Conservation (phyloP, 495 filamentous ascomycete species). For the Podospora conica region DNA sequence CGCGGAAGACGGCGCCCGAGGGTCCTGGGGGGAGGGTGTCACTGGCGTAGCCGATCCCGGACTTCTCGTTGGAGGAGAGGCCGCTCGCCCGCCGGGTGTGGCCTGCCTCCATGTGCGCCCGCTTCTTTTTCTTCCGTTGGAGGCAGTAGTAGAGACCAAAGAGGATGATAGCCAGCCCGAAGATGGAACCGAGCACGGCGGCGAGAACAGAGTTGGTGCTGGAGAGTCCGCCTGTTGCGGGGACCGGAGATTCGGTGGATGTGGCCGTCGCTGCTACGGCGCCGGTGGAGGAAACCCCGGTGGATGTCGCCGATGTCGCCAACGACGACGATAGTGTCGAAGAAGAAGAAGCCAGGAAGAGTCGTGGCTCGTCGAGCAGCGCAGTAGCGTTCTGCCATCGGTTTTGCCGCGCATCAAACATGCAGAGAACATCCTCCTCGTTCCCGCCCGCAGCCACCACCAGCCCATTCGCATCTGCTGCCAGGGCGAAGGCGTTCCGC, state of each 20-base stretch:
- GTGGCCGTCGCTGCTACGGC: conserved; percentile 6
- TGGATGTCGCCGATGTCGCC: conserved; percentile 31
- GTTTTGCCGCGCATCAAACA: conserved; percentile 78
- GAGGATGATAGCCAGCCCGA: conserved; percentile 66
- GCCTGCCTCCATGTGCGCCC: conserved; percentile 41
- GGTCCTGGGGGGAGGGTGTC: conserved; percentile 49
- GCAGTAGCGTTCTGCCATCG: conserved; percentile 71
- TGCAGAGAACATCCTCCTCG: conserved; percentile 55
- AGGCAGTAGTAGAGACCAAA: conserved; percentile 62
- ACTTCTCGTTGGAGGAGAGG: conserved; percentile 45
- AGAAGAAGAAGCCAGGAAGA: conserved; percentile 28
- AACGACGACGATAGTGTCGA: conserved; percentile 37
- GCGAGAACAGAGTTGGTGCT: conserved; percentile 55
- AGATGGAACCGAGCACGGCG: conserved; percentile 69
- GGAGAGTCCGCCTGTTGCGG: conserved; percentile 22
- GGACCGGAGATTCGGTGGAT: conserved; percentile 21
- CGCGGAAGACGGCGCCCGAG: conserved; percentile 30
- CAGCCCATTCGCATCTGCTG: conserved; percentile 48
- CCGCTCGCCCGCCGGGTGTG: conserved; percentile 47
- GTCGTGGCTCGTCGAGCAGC: conserved; percentile 48
- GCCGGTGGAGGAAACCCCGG: conserved; percentile 23
- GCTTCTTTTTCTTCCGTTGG: conserved; percentile 47
- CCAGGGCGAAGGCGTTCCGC: conserved; percentile 42
- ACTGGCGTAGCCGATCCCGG: conserved; percentile 43
- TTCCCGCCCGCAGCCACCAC: conserved; percentile 76